Evolutionary conservation across 768 basidiomycete genomes (phyloP).

Genomic region (Kwoniella sp.): DNA sequence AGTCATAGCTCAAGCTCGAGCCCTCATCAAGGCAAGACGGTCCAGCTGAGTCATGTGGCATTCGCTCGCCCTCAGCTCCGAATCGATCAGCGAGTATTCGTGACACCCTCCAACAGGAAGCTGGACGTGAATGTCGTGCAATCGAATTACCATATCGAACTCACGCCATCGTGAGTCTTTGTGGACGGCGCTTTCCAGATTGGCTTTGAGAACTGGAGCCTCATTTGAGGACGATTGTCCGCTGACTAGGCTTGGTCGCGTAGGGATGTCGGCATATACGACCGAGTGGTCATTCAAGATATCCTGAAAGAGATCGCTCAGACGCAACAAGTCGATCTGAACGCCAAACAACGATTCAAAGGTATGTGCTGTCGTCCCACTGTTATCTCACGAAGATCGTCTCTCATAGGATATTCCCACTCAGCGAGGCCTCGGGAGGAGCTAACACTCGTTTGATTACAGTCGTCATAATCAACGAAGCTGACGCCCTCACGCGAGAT

Average conservation of each 20-base stretch:
- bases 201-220: no score
- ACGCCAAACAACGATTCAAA: conserved; percentile 94
- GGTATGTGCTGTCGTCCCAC: conserved; percentile 64
- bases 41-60: neutral
- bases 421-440: no score
- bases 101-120: conserved; percentile 90
- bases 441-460: no score
- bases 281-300: conserved; percentile 93
- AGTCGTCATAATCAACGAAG: conserved; percentile 99
- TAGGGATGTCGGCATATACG: conserved; percentile 95
- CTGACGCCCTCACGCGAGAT: conserved; percentile 89
- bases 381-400: no score
- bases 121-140: conserved; percentile 96
- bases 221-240: neutral
- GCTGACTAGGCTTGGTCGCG: neutral
- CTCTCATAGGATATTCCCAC: no score
- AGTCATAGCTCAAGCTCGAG: conserved; percentile 5
- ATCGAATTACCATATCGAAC: conserved; percentile 96
- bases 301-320: conserved; percentile 97
- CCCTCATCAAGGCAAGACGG: neutral
- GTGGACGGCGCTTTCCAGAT: neutral
- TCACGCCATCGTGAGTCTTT: conserved; percentile 81
- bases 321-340: conserved; percentile 95
- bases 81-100: conserved; percentile 94
- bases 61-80: conserved; percentile 69